Evolutionary conservation across 306 rosid species (phyloP).

Genomic region (Herpetospermum pedunculosum): DNA sequence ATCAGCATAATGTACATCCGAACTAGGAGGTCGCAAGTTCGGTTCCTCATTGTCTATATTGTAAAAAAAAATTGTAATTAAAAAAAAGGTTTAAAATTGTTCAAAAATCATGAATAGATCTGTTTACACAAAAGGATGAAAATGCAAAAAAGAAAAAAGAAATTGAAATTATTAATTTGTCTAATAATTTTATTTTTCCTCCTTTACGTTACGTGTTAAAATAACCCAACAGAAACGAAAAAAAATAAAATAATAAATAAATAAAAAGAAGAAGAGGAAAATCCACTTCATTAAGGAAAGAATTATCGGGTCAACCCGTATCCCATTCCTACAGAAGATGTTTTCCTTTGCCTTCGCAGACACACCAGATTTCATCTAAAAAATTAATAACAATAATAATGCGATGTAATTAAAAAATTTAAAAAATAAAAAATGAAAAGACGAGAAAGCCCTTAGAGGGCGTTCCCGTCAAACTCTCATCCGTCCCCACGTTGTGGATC

Average conservation of each 20-base stretch:
- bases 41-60: no score
- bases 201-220: background rate
- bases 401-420: background rate
- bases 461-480: background rate
- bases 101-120: no score
- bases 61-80: no score
- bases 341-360: background rate
- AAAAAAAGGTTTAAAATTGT: no score
- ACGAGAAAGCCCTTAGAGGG: background rate
- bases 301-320: background rate
- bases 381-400: background rate
- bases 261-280: background rate
- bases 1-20: no score
- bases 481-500: slow-evolving; percentile 17
- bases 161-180: background rate
- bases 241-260: background rate
- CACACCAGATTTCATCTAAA: background rate
- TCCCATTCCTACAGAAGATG: background rate
- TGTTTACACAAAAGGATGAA: no score
- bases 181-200: background rate
- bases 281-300: background rate
- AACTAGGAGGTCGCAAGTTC: no score
- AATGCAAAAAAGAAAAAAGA: no score
- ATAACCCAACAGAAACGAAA: background rate
- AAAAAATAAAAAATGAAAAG: background rate